Percentiles rank a stretch among this genome's conserved stretches.
These are phyloP conservation scores for Sophora flavescens DNA, from an alignment of 306 rosid genomes.

Conservation along the genomic window DNA sequence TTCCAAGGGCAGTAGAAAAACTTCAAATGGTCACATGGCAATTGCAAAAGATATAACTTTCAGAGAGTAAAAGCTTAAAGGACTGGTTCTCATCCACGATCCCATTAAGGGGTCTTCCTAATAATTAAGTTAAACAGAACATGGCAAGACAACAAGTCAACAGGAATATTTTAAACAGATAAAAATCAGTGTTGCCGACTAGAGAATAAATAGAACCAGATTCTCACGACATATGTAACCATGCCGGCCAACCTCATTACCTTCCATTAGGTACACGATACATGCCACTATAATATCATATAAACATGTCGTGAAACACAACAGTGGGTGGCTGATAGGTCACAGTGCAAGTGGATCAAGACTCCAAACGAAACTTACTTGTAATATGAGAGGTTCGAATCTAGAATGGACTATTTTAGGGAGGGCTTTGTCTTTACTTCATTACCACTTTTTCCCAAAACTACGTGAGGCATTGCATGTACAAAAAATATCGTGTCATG, in stretches of 20 bases:
- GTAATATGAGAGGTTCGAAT: too few relatives aligned
- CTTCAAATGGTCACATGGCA: background rate
- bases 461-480: too few relatives aligned
- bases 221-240: constrained; percentile 20
- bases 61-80: background rate
- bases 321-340: too few relatives aligned
- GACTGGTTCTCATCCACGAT: background rate
- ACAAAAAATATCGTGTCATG: background rate
- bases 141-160: constrained; percentile 14
- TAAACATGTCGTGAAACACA: too few relatives aligned
- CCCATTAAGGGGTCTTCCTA: constrained; percentile 21
- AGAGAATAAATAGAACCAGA: background rate
- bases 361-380: too few relatives aligned
- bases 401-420: too few relatives aligned
- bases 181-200: constrained; percentile 32
- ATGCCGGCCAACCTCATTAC: constrained; percentile 18
- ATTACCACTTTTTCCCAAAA: too few relatives aligned
- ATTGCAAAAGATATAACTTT: background rate
- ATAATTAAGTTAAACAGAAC: background rate
- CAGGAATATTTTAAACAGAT: constrained; percentile 4
- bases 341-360: too few relatives aligned
- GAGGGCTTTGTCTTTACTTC: too few relatives aligned
- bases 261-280: too few relatives aligned
- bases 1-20: background rate
- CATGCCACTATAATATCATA: too few relatives aligned